Evolutionary conservation across 306 rosid genomes (phyloP).

Genomic region (Gleditsia sinensis): DNA sequence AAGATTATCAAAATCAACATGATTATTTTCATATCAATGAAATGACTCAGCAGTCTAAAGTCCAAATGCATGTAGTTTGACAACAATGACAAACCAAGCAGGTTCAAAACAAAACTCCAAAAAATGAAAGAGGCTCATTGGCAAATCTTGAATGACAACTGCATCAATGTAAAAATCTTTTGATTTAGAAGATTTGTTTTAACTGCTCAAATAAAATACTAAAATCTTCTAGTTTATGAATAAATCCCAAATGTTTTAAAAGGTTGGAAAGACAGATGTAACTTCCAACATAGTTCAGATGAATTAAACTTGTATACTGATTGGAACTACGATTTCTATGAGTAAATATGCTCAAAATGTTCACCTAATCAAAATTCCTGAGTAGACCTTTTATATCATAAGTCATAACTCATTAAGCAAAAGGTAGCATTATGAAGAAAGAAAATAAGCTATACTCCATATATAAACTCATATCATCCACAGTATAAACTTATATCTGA

Average conservation of each 20-base stretch:
- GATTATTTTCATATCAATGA: neutral
- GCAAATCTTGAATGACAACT: neutral
- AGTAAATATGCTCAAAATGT: neutral
- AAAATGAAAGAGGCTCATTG: neutral
- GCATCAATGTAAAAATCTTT: neutral
- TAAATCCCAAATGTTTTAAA: neutral
- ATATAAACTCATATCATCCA: neutral
- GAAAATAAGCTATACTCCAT: neutral
- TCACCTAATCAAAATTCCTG: constrained; percentile 1
- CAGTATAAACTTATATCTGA: neutral
- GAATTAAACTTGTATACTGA: neutral
- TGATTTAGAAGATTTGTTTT: neutral
- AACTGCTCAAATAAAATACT: neutral
- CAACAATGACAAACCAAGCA: neutral
- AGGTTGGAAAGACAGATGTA: neutral
- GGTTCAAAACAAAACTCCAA: constrained; percentile 19
- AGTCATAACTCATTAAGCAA: neutral
- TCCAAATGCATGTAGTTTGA: constrained; percentile 1
- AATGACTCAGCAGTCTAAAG: constrained; percentile 5
- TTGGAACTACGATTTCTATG: neutral
- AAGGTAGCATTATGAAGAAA: neutral
- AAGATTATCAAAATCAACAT: neutral
- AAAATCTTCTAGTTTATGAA: neutral
- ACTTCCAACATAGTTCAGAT: neutral
- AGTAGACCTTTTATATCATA: neutral